Evolutionary conservation across 2,329 filamentous ascomycete species (phyloP).

Genomic region (Metarhizium album): DNA sequence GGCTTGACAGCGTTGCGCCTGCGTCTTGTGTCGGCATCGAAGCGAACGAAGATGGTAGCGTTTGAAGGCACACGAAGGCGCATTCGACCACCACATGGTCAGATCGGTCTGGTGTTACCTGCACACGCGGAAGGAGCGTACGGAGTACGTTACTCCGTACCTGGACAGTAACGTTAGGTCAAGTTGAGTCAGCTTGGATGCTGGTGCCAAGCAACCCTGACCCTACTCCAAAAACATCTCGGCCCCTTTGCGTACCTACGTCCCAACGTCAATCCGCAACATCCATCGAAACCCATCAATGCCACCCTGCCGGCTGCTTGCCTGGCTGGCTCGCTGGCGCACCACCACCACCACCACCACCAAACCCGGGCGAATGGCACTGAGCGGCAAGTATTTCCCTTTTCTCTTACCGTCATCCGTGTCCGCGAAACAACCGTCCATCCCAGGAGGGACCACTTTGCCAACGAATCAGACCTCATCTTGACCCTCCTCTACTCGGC

Average conservation of each 20-base stretch:
- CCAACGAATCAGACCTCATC: neutral
- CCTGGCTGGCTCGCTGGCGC: too few relatives aligned
- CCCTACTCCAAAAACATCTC: too few relatives aligned
- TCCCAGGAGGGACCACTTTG: neutral
- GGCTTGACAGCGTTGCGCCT: neutral
- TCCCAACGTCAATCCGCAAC: too few relatives aligned
- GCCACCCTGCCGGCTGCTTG: neutral
- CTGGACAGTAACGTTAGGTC: too few relatives aligned
- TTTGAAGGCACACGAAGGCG: neutral
- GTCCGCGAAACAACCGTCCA: neutral
- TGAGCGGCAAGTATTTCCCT: neutral
- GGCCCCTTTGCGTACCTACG: too few relatives aligned
- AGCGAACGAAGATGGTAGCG: neutral
- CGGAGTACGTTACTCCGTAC: too few relatives aligned
- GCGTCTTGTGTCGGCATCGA: neutral
- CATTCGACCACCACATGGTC: too few relatives aligned
- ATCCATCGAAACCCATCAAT: neutral
- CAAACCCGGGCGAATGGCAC: conserved; percentile 1
- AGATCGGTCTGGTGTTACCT: too few relatives aligned
- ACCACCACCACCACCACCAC: too few relatives aligned
- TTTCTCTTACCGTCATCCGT: neutral
- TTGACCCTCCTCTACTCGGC: neutral
- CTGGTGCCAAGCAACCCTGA: too few relatives aligned
- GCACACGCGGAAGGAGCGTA: too few relatives aligned
- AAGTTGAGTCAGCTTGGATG: too few relatives aligned